Percentiles rank a stretch among this genome's conserved stretches.
These are phyloP conservation scores for Puccinia brachypodii DNA, from an alignment of 1,284 basidiomycete species.

Conservation along the genomic window DNA sequence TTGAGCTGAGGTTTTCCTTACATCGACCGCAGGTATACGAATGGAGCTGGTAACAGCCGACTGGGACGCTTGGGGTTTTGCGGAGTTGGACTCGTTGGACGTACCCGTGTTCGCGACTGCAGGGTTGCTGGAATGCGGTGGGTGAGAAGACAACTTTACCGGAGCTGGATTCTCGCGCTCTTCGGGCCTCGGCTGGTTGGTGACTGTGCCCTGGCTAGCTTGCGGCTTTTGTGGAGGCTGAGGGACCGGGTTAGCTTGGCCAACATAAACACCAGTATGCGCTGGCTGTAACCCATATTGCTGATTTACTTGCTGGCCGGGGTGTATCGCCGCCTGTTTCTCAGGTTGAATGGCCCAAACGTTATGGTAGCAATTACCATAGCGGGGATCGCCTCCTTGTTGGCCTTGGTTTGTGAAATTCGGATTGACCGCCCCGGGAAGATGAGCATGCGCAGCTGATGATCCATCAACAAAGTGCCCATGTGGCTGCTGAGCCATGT, in stretches of 20 bases:
- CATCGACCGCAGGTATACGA: too few species aligned
- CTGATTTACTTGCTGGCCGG: neutral
- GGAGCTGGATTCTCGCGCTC: neutral
- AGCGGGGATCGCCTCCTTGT: neutral
- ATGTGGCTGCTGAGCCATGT: neutral
- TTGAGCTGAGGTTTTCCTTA: too few species aligned
- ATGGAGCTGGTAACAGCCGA: neutral
- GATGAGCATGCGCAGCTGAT: neutral
- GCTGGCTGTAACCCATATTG: neutral
- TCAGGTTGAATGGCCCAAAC: neutral
- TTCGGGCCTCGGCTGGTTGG: neutral
- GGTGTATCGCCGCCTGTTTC: neutral
- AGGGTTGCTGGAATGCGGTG: neutral
- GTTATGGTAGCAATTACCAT: neutral
- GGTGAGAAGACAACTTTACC: neutral
- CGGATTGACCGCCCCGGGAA: neutral
- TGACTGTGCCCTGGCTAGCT: neutral
- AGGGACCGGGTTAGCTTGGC: neutral
- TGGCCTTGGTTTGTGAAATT: neutral
- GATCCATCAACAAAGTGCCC: neutral
- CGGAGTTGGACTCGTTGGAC: neutral
- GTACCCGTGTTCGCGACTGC: neutral
- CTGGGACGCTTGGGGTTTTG: neutral
- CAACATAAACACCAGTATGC: neutral
- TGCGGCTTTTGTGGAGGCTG: neutral